Evolutionary conservation across 495 filamentous ascomycete genomes (phyloP), one percentile per base, ranked within the genome.

Genomic region (Jackrogersella multiformis): DNA sequence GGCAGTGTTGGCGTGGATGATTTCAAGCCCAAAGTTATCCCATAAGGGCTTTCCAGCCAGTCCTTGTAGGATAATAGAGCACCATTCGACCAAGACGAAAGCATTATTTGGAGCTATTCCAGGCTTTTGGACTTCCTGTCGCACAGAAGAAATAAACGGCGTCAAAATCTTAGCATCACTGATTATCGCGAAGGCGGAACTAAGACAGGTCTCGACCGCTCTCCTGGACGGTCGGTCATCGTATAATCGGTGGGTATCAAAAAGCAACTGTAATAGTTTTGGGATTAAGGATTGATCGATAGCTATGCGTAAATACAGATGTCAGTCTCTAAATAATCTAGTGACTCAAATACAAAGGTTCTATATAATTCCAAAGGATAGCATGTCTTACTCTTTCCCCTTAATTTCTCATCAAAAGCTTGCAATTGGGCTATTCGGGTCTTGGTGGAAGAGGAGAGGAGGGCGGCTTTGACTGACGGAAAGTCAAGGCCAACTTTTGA

Each of bases 21-120:
- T 72, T 18, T 90, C 84, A 45, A 88, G 76, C 13, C 90, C 90
- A 69, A 84, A 86, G 51, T 82, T 80, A n/a, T 90, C 82, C 84
- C 91, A 92, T 36, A 77, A 75, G 26, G 74, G 80, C 59, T 73
- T 85, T 58, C 78, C 80, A 56, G 74, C 82, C 41, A 84, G 75
- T 48, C 86, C 80, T 71, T 90, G 87, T 39, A 95, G 78, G 10
- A 96, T 76, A 61, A 93, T 73, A 46, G 88, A 91, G 73, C 89
- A 92, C 95, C 93, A 99, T 72, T 94, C 91, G 10, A 94, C 80
- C 64, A 99, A 80, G n/a, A 96, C 91, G 69, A 97, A 94, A 1
- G 93, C 91, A 72, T 87, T 93, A 20, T 86, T 84, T 1, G 91
- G 78, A 20, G 94, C 91, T 64, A 98, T 86, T 24, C 86, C 87